Conservation (phyloP, 345 rosid species). For the Aquilaria sinensis region DNA sequence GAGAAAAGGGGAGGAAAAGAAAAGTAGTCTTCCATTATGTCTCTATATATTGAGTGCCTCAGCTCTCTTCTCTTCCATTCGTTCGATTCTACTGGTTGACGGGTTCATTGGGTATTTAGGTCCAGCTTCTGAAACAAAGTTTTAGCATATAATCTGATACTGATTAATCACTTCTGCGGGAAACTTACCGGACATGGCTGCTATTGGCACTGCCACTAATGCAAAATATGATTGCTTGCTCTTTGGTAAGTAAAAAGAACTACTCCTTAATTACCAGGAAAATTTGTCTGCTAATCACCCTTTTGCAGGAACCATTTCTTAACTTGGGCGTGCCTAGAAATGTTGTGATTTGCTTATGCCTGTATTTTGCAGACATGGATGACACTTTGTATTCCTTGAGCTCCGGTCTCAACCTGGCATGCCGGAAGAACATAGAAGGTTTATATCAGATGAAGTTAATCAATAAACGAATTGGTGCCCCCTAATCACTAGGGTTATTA, state of each 20-base stretch:
- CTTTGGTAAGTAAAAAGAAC: conserved; percentile 40
- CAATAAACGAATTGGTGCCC: neutral
- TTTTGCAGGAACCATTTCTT: neutral
- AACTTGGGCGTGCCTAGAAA: neutral
- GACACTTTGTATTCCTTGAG: conserved; percentile 73
- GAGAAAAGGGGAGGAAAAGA: too few relatives aligned
- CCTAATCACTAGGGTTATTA: neutral
- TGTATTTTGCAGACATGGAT: conserved; percentile 55
- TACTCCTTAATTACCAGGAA: neutral
- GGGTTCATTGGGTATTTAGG: conserved; percentile 9
- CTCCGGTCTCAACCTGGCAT: conserved; percentile 64
- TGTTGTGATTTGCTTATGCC: neutral
- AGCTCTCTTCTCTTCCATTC: too few relatives aligned
- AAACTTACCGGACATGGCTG: conserved; percentile 34
- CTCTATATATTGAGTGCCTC: too few relatives aligned
- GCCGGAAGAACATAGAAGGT: conserved; percentile 75
- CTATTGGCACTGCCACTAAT: conserved; percentile 23
- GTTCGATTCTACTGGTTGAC: conserved; percentile 2
- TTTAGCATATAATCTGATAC: neutral
- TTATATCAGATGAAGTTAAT: neutral
- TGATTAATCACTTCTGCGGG: neutral
- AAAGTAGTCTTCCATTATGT: too few relatives aligned
- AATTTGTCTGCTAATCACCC: neutral
- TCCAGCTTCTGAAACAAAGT: neutral
- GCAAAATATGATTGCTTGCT: conserved; percentile 62